phyloP scores from a whole-genome alignment of 2,329 filamentous ascomycete species.

The Nemania diffusa region DNA sequence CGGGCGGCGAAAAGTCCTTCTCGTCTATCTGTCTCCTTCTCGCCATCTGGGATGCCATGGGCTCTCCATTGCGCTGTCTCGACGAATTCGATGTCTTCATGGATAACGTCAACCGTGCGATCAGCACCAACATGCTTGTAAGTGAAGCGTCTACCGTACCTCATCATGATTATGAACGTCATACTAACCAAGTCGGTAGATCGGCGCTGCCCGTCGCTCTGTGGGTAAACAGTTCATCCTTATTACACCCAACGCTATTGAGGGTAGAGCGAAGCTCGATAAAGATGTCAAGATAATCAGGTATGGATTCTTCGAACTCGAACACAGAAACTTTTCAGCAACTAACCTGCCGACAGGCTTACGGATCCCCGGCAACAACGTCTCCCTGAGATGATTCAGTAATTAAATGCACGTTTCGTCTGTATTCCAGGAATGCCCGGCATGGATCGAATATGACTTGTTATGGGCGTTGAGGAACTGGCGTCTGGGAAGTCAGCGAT shows the following conservation, averaged over 20 bases:
- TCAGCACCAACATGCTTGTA: slow-evolving; percentile 93
- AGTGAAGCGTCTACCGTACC: slow-evolving; percentile 51
- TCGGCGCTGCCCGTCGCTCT: slow-evolving; percentile 83
- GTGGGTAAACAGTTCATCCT: slow-evolving; percentile 95
- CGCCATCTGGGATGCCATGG: slow-evolving; percentile 97
- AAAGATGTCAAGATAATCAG: slow-evolving; percentile 83
- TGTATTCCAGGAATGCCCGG: slow-evolving; percentile 1
- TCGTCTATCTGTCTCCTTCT: slow-evolving; percentile 94
- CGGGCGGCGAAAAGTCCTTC: slow-evolving; percentile 97
- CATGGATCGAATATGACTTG: slow-evolving; percentile 13
- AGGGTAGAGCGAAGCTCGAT: slow-evolving; percentile 65
- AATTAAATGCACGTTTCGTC: slow-evolving; percentile 18
- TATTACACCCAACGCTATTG: slow-evolving; percentile 91
- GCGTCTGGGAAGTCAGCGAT: slow-evolving; percentile 11
- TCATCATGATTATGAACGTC: background rate
- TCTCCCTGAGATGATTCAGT: slow-evolving; percentile 50
- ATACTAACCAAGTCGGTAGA: slow-evolving; percentile 59
- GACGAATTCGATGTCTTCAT: slow-evolving; percentile 99
- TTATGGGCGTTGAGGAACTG: slow-evolving; percentile 20
- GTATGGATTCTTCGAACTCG: slow-evolving; percentile 51
- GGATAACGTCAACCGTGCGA: slow-evolving; percentile 94
- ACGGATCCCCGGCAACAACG: slow-evolving; percentile 68
- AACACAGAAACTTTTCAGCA: background rate
- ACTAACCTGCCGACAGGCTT: slow-evolving; percentile 56
- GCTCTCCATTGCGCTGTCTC: slow-evolving; percentile 90